Evolutionary conservation across 345 rosid species (phyloP).

Genomic region (Brassica incana): DNA sequence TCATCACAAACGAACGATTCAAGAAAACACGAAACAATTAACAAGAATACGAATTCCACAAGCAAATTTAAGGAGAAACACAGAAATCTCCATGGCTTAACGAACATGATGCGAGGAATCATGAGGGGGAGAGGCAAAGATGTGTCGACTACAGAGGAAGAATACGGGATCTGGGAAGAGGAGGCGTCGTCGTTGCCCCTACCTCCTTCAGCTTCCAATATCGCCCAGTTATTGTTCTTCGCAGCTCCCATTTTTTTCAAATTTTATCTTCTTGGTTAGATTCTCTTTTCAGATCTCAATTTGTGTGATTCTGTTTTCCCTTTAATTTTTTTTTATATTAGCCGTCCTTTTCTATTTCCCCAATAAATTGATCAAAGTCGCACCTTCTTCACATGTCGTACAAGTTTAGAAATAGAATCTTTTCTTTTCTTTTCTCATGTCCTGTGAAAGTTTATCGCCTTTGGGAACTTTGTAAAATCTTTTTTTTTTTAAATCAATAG

Average conservation of each 20-base stretch:
- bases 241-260: conserved; percentile 49
- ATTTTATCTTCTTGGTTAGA: background rate
- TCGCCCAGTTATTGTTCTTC: conserved; percentile 49
- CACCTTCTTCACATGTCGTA: background rate
- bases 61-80: background rate
- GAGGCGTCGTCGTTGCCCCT: conserved; percentile 15
- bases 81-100: conserved; percentile 15
- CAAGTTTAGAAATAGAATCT: background rate
- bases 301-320: conserved; percentile 2
- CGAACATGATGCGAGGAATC: conserved; percentile 73
- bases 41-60: background rate
- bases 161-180: conserved; percentile 42
- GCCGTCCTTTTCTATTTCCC: background rate
- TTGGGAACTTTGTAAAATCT: too few species aligned
- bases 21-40: background rate
- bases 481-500: too few species aligned
- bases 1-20: conserved; percentile 3
- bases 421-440: background rate
- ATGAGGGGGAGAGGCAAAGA: conserved; percentile 57
- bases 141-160: conserved; percentile 53
- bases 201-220: conserved; percentile 42
- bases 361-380: background rate
- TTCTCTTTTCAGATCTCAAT: conserved; percentile 28
- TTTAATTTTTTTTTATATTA: background rate
- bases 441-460: too few species aligned